Percentiles rank a stretch among this genome's conserved stretches.
Evolutionary conservation across 177 flowering plant genomes (phyloP).

Genomic region (Vitis hybrid): DNA sequence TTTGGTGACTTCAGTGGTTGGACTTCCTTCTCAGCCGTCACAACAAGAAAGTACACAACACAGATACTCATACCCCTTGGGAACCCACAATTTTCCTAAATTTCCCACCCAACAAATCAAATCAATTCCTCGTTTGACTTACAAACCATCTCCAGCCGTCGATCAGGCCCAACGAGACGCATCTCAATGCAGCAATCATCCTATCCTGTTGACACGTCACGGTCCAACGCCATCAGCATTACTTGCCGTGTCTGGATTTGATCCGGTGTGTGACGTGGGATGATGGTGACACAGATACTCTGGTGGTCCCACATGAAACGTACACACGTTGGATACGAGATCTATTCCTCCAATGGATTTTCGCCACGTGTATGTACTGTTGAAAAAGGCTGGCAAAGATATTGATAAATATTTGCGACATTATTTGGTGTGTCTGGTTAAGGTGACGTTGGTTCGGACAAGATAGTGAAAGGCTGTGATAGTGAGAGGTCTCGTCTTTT

Average conservation of each 20-base stretch:
- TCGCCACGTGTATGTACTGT: conserved; percentile 1
- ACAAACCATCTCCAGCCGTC: not conserved
- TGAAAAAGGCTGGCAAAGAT: conserved; percentile 11
- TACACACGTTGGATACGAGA: conserved; percentile 17
- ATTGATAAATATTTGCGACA: conserved; percentile 12
- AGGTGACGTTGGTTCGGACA: conserved; percentile 29
- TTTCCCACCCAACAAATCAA: conserved; percentile 10
- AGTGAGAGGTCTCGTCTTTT: conserved; percentile 18
- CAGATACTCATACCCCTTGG: conserved; percentile 7
- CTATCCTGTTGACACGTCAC: conserved; percentile 23
- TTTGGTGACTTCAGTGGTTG: too few relatives aligned
- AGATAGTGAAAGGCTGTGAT: conserved; percentile 16
- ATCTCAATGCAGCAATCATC: conserved; percentile 8
- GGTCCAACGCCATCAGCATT: conserved; percentile 1
- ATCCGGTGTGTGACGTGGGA: conserved; percentile 13
- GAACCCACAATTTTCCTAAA: conserved; percentile 4
- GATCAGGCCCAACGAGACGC: not conserved
- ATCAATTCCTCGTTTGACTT: not conserved
- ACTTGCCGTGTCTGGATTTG: conserved; percentile 20
- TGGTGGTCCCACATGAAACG: conserved; percentile 23
- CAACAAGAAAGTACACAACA: not conserved
- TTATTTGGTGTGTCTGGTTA: conserved; percentile 18
- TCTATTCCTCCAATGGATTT: not conserved
- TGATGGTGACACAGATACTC: conserved; percentile 22
- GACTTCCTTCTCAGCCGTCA: not conserved